Evolutionary conservation across 129 eudicot species (phyloP), one percentile per base, ranked within the genome.

Genomic region (Deinandra increscens): DNA sequence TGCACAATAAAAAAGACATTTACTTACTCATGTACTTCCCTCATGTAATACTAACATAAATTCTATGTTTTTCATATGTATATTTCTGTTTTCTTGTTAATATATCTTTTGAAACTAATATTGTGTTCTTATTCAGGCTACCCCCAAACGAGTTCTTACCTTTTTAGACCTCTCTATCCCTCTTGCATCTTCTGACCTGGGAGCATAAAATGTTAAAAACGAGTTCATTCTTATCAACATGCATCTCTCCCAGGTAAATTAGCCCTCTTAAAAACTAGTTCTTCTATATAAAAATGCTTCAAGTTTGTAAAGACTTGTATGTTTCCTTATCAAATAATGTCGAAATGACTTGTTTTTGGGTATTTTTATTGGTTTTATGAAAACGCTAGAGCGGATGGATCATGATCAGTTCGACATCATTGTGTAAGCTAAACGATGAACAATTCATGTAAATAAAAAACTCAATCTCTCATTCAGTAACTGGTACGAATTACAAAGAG

Each of bases 181-280:
- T 54, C 91, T 94, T 74, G 96, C 97, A 61, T 81, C 96, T 64
- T 94, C 99, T 69, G 99, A 94, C 75, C 85, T 94, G 42, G 99
- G 96, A 66, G 92, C 99, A 12, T 97, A 94, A 60, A 78, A 60
- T 77, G 91, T 94, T 19, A 97, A 94, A 81, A 90, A 87, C 54
- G 99, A 94, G 74, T 89, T 94, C 79, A 80, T 94, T 33, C 29
- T 84, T 60, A 80, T 43, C 66, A 87, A 87, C 81, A 83, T 87
- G 86, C 93, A 82, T 41, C 93, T 94, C 29, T 81, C 62, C 36
- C 75, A 80, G 91, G 99, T 86, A 79, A 66, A 29, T 15, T 20
- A 7, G n/a, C 18, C 60, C 5, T 62, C 22, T 18, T 37, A 18
- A 12, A 48, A 53, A 4, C 19, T 46, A 11, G 48, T 20, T 34